phyloP scores from a whole-genome alignment of 75 land plant genomes.

The Pseudotsuga menziesii region DNA sequence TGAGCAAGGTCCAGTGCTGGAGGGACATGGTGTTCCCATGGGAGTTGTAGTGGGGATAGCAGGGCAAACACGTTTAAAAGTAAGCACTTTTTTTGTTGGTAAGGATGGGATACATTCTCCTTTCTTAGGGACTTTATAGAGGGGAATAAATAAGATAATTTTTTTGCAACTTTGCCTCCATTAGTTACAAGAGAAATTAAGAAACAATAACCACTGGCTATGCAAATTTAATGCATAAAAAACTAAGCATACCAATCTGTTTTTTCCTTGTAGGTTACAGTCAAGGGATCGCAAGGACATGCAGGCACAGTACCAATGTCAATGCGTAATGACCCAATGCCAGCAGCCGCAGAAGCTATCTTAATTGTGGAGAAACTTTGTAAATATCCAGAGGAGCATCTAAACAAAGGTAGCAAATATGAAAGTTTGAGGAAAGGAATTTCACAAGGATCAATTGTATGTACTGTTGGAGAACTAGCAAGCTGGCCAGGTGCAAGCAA shows the following conservation, averaged over 20 bases:
- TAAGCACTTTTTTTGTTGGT: slow-evolving; percentile 10
- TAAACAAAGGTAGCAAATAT: slow-evolving; percentile 34
- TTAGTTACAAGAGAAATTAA: not conserved
- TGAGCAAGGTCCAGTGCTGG: slow-evolving; percentile 99
- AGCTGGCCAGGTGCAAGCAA: slow-evolving; percentile 99
- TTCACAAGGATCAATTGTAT: slow-evolving; percentile 70
- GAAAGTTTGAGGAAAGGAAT: slow-evolving; percentile 22
- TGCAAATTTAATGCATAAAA: not conserved
- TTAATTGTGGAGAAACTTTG: slow-evolving; percentile 75
- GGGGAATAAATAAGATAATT: not conserved
- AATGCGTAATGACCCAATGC: slow-evolving; percentile 94
- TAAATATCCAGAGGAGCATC: slow-evolving; percentile 53
- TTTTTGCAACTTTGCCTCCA: not conserved
- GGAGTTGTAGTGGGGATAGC: slow-evolving; percentile 93
- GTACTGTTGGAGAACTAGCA: slow-evolving; percentile 96
- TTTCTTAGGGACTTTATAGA: not conserved
- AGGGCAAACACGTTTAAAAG: slow-evolving; percentile 89
- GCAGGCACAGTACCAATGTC: slow-evolving; percentile 99
- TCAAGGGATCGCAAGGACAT: slow-evolving; percentile 94
- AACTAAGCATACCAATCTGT: not conserved
- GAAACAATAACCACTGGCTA: not conserved
- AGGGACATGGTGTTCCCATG: slow-evolving; percentile 67
- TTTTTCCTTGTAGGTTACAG: slow-evolving; percentile 58
- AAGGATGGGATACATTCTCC: not conserved
- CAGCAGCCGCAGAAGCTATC: slow-evolving; percentile 90